phyloP scores from a whole-genome alignment of 1,284 basidiomycete genomes.

The Sparassis latifolia region DNA sequence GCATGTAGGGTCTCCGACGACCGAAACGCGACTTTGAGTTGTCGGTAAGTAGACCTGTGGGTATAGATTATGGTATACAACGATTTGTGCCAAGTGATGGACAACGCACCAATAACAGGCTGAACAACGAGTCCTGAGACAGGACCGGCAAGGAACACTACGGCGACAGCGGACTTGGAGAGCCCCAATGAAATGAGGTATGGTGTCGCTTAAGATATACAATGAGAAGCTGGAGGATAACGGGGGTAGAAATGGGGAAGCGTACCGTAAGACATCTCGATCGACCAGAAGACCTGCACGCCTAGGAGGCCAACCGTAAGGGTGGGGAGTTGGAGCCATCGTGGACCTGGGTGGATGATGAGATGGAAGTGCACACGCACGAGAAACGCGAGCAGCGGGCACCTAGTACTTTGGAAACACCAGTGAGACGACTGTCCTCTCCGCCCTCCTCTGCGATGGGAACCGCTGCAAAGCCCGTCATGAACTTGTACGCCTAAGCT shows the following conservation, averaged over 20 bases:
- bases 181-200: constrained; percentile 89
- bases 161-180: constrained; percentile 80
- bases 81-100: not conserved
- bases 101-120: constrained; percentile 66
- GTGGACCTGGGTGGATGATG: constrained; percentile 29
- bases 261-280: constrained; percentile 87
- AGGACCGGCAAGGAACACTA: constrained; percentile 93
- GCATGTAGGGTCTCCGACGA: constrained; percentile 82
- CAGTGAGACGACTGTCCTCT: constrained; percentile 38
- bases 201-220: constrained; percentile 56
- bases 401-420: constrained; percentile 46
- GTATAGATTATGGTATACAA: not conserved
- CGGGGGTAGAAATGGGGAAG: constrained; percentile 2
- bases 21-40: constrained; percentile 82
- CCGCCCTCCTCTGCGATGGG: constrained; percentile 31
- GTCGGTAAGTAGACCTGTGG: constrained; percentile 74
- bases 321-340: constrained; percentile 59
- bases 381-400: too few species aligned
- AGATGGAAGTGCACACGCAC: too few species aligned
- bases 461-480: constrained; percentile 44
- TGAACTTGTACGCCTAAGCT: constrained; percentile 11
- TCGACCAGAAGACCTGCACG: constrained; percentile 84
- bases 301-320: constrained; percentile 77
- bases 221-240: not conserved
- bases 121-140: constrained; percentile 89